A percentile compares a stretch with the other conserved stretches of the same genome.
These are phyloP conservation scores for Biscogniauxia mediterranea DNA, from an alignment of 2,329 filamentous ascomycete genomes.

Conservation along the genomic window DNA sequence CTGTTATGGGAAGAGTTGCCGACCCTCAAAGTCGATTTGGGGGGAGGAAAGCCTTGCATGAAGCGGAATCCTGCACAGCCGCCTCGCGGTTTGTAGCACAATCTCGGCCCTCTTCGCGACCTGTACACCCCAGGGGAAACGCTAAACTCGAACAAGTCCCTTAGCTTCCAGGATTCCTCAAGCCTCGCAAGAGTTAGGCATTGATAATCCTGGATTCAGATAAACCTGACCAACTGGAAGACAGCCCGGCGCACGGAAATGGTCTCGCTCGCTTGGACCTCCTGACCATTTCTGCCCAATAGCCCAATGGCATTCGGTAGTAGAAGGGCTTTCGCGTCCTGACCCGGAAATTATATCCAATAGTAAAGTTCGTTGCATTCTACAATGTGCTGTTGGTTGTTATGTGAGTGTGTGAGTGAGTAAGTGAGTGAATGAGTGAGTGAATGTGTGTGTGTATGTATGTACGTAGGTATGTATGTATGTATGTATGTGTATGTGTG, in stretches of 20 bases:
- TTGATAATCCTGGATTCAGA: conserved; percentile 33
- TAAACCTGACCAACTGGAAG: conserved; percentile 45
- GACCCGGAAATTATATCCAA: conserved; percentile 39
- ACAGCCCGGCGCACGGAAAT: conserved; percentile 37
- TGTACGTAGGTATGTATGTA: no score
- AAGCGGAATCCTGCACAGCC: conserved; percentile 28
- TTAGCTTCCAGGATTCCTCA: conserved; percentile 24
- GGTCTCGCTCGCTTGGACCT: conserved; percentile 39
- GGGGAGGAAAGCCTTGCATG: conserved; percentile 24
- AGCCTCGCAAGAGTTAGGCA: conserved; percentile 30
- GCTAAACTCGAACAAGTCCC: conserved; percentile 28
- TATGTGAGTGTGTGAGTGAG: conserved; percentile 1
- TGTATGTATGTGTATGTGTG: conserved; percentile 2
- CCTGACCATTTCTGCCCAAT: conserved; percentile 42
- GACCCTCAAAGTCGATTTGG: conserved; percentile 21
- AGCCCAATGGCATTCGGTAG: conserved; percentile 29
- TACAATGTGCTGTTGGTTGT: conserved; percentile 33
- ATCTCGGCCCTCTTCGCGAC: conserved; percentile 24
- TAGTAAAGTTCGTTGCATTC: conserved; percentile 25
- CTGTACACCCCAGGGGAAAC: conserved; percentile 12
- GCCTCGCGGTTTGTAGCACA: conserved; percentile 30
- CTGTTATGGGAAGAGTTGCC: conserved; percentile 28
- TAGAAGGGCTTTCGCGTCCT: conserved; percentile 24
- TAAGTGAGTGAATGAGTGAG: background rate
- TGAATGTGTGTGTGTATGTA: no score